Percentiles rank a stretch among this genome's conserved stretches.
phyloP scores from a whole-genome alignment of 2,329 filamentous ascomycete species.

The Hypomyces rosellus region DNA sequence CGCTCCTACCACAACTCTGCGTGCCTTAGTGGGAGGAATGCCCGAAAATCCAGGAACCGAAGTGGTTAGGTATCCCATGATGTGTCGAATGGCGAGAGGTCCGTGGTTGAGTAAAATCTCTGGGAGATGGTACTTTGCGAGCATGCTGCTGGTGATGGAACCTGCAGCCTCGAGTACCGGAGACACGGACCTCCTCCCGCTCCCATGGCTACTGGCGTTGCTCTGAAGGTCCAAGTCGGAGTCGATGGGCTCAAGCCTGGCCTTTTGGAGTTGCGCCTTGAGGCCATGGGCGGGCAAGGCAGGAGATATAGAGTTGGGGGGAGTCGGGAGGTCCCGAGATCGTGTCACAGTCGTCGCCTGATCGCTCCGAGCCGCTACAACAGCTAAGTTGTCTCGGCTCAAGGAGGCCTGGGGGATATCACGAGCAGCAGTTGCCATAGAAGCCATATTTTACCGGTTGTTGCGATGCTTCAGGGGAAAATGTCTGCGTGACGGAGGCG shows the following conservation, averaged over 20 bases:
- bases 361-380: conserved; percentile 61
- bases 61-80: conserved; percentile 91
- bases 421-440: conserved; percentile 60
- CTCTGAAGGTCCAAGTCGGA: conserved; percentile 85
- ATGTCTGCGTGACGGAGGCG: conserved; percentile 25
- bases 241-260: conserved; percentile 61
- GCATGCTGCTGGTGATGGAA: conserved; percentile 75
- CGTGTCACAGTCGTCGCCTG: conserved; percentile 53
- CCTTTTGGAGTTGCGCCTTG: conserved; percentile 59
- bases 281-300: conserved; percentile 75
- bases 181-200: conserved; percentile 31
- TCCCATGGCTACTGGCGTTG: conserved; percentile 22
- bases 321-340: conserved; percentile 69
- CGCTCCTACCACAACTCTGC: conserved; percentile 85
- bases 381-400: conserved; percentile 65
- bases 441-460: conserved; percentile 50
- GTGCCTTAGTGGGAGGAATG: conserved; percentile 82
- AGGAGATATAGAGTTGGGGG: conserved; percentile 92
- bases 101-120: conserved; percentile 86
- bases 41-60: conserved; percentile 87
- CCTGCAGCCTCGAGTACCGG: conserved; percentile 64
- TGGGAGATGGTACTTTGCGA: conserved; percentile 85
- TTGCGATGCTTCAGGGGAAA: conserved; percentile 39
- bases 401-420: conserved; percentile 57
- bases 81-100: conserved; percentile 86